Conservation (phyloP, 1,139 yeast species). For the Saccharomyces hybrid region DNA sequence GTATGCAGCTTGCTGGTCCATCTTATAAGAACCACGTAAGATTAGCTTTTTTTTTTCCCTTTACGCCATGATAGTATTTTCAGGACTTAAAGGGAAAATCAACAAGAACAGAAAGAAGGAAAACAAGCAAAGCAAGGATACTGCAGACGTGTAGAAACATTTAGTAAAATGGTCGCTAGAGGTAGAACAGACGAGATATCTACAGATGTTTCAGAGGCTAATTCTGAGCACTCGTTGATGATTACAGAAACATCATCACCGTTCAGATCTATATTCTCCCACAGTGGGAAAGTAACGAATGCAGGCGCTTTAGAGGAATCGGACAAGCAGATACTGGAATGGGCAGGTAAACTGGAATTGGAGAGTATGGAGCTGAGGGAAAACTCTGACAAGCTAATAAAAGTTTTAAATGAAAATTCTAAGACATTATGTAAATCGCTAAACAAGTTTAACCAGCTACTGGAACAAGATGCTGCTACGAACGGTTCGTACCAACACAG, state of each 20-base stretch:
- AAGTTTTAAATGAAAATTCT: conserved; percentile 6
- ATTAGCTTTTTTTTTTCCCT: background rate
- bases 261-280: background rate
- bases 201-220: conserved; percentile 3
- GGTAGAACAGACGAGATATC: conserved; percentile 1
- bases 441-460: background rate
- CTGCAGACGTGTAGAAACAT: background rate
- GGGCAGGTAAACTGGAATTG: conserved; percentile 42
- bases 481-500: background rate
- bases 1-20: background rate
- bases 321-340: conserved; percentile 34
- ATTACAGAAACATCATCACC: conserved; percentile 6
- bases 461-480: background rate
- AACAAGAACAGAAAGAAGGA: background rate
- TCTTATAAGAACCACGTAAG: background rate
- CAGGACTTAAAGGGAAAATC: background rate
- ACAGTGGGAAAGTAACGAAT: background rate
- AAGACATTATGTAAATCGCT: background rate
- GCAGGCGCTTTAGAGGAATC: conserved; percentile 21
- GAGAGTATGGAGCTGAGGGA: conserved; percentile 38
- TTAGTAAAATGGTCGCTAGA: background rate
- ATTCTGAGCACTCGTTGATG: conserved; percentile 3
- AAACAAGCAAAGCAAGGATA: background rate
- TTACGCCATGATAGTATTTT: background rate
- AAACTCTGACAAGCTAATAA: conserved; percentile 28